Evolutionary conservation across 352 stramenopile genomes (phyloP).

Genomic region (Pythium phragmitis): DNA sequence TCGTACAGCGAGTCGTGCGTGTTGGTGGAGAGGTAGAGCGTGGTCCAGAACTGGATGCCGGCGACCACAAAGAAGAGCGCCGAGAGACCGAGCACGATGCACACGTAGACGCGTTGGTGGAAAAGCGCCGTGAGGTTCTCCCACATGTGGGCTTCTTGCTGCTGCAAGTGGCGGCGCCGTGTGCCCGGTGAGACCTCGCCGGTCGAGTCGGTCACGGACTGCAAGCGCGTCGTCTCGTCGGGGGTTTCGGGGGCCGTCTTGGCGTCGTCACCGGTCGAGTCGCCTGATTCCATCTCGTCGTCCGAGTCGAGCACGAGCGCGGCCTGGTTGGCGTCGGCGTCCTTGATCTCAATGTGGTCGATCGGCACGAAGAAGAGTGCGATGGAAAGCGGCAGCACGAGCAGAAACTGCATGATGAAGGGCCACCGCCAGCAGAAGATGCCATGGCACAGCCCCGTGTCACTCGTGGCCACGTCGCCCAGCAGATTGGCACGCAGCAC

Average conservation of each 20-base stretch:
- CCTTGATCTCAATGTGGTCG: constrained; percentile 64
- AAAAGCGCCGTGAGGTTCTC: constrained; percentile 53
- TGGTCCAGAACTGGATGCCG: constrained; percentile 86
- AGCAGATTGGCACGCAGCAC: constrained; percentile 31
- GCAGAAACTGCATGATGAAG: constrained; percentile 82
- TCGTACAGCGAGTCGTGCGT: constrained; percentile 71
- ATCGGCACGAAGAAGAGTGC: constrained; percentile 81
- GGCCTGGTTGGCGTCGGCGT: constrained; percentile 35
- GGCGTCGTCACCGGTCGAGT: constrained; percentile 23
- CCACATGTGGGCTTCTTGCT: constrained; percentile 39
- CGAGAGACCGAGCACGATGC: constrained; percentile 76
- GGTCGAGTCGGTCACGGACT: constrained; percentile 6
- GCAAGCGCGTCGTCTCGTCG: constrained; percentile 19
- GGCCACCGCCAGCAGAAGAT: constrained; percentile 82
- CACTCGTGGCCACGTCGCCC: constrained; percentile 34
- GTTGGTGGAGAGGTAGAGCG: constrained; percentile 84
- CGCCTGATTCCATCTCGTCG: constrained; percentile 30
- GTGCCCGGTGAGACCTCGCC: constrained; percentile 5
- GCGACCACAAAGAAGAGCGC: constrained; percentile 88
- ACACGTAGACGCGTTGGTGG: constrained; percentile 64
- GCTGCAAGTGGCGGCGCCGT: constrained; percentile 22
- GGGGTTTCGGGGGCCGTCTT: constrained; percentile 4
- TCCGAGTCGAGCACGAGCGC: constrained; percentile 68
- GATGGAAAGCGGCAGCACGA: constrained; percentile 69
- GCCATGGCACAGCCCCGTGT: constrained; percentile 53